Conservation (phyloP, 2,329 filamentous ascomycete genomes). For the Boeremia lycopersici region DNA sequence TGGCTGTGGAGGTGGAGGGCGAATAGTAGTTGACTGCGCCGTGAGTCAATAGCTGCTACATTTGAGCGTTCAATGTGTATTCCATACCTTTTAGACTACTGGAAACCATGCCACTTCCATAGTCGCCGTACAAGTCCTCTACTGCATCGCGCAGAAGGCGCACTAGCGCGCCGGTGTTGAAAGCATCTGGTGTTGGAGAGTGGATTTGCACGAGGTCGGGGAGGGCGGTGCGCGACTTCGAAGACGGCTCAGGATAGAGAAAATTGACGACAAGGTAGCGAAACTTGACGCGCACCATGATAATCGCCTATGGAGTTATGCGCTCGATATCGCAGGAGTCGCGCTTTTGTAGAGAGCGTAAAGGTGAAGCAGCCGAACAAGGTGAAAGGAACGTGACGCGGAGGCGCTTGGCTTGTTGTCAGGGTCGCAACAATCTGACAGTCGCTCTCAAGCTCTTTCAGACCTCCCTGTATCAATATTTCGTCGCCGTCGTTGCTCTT, state of each 20-base stretch:
- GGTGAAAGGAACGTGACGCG: neutral
- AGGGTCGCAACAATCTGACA: neutral
- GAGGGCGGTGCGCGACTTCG: slow-evolving; percentile 45
- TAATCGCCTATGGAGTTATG: neutral
- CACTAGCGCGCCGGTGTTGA: slow-evolving; percentile 70
- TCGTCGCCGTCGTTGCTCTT: neutral
- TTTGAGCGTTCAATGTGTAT: neutral
- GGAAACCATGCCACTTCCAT: slow-evolving; percentile 76
- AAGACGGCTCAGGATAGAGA: slow-evolving; percentile 72
- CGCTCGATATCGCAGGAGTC: neutral
- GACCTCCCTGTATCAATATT: neutral
- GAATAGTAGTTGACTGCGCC: slow-evolving; percentile 86
- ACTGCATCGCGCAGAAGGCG: slow-evolving; percentile 62
- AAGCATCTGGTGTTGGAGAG: slow-evolving; percentile 74
- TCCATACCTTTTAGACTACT: slow-evolving; percentile 69
- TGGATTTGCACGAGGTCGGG: slow-evolving; percentile 74
- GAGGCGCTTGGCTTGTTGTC: neutral
- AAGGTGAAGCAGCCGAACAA: neutral
- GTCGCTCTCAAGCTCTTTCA: neutral
- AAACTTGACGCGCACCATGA: slow-evolving; percentile 95
- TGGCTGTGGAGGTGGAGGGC: slow-evolving; percentile 89
- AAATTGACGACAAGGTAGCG: slow-evolving; percentile 95
- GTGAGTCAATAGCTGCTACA: neutral
- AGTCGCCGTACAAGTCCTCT: slow-evolving; percentile 68
- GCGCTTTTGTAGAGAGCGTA: neutral